phyloP scores from a whole-genome alignment of 1,139 yeast species.

The Arxiozyma heterogenica region DNA sequence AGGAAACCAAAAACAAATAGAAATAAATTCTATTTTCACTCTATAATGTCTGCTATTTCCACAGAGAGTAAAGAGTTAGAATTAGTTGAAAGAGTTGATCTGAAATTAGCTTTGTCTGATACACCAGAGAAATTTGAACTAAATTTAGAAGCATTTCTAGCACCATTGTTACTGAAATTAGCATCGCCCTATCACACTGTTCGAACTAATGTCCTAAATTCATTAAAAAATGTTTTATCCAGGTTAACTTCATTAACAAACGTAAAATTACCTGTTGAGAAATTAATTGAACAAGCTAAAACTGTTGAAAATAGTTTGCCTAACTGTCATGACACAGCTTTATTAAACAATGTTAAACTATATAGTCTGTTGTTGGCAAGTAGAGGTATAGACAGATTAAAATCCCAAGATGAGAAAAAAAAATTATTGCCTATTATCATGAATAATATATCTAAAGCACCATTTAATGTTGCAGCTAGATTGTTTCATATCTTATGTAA shows the following conservation, averaged over 20 bases:
- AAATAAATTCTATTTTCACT: neutral
- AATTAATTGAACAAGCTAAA: constrained; percentile 56
- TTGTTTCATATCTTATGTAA: constrained; percentile 54
- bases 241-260: constrained; percentile 51
- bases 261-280: constrained; percentile 52
- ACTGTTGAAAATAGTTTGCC: constrained; percentile 30
- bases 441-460: constrained; percentile 37
- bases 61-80: constrained; percentile 40
- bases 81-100: constrained; percentile 68
- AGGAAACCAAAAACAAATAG: too few relatives aligned
- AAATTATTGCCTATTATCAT: constrained; percentile 43
- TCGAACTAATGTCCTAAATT: constrained; percentile 55
- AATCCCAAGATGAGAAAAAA: constrained; percentile 26
- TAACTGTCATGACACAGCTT: constrained; percentile 29
- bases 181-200: constrained; percentile 65
- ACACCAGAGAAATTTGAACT: constrained; percentile 56
- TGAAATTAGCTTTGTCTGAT: constrained; percentile 70
- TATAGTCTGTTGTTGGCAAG: constrained; percentile 61
- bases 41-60: neutral
- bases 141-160: constrained; percentile 52
- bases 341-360: constrained; percentile 44
- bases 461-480: constrained; percentile 43
- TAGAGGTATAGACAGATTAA: constrained; percentile 51
- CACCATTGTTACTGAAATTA: constrained; percentile 72
- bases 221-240: constrained; percentile 58